Evolutionary conservation across 1,284 basidiomycete genomes (phyloP), one percentile per base, ranked within the genome.

Genomic region (Leccinum pallidistipes): DNA sequence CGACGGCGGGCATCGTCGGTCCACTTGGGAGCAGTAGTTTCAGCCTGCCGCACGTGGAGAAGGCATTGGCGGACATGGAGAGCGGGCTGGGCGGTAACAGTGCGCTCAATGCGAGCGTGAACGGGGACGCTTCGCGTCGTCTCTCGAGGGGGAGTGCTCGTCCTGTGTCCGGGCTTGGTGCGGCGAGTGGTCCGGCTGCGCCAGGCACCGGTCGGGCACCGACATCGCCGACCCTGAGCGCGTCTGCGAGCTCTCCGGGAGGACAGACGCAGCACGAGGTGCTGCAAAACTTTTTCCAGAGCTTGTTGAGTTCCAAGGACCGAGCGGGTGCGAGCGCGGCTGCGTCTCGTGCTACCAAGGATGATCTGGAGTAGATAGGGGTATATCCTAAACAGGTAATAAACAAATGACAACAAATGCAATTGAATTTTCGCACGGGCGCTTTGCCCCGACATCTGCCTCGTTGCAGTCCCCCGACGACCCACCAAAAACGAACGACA

Each of bases 51-150:
- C 89, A 83, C 60, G 95, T 97, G 43, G 93, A 95, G 74, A 87
- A 86, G 61, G 94, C 90, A 2, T 83, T 97, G 64, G 84, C 83
- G 29, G 92, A 94, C 64, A 94, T 95, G 90, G 94, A 96, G 68
- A 83, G 83, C 40, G 83, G 82, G 2, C 76, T 81, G 58, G 73
- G 75, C 49, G 74, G 66, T 3, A 59, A 61, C 55, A 53, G 59
- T 59, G 67, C 60, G 43, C 62, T 73, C 61, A 69, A 70, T 34
- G 67, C 71, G 40, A 69, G 77, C 36, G 71, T 72, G 8, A 71
- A 74, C 16, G 70, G 71, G 4, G 76, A 71, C 36, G 68, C 76
- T 5, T 64, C 73, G 2, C 75, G 78, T 50, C 74, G 81, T 63
- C 55, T 72, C 60, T 64, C 75, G 68, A 62, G 71, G 24, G 71